phyloP scores from a whole-genome alignment of 176 grass and related monocot species.

The Coix lacrymajobi region DNA sequence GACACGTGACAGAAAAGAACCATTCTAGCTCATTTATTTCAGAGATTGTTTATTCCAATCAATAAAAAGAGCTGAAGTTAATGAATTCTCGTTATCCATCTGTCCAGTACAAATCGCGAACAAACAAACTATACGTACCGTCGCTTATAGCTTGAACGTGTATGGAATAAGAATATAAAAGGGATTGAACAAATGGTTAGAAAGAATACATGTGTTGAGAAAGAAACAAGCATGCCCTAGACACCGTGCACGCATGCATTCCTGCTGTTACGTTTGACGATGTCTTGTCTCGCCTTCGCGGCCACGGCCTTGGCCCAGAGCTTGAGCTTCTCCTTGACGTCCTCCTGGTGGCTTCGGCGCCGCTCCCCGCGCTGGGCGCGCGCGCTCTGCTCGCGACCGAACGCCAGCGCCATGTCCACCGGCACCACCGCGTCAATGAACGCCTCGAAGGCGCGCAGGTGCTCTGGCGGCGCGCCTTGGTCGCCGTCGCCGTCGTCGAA shows the following conservation, averaged over 20 bases:
- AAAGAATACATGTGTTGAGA: background rate
- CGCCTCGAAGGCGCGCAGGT: constrained; percentile 45
- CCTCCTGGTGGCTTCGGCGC: constrained; percentile 13
- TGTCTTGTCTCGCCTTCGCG: background rate
- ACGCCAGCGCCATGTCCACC: constrained; percentile 30
- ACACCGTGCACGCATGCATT: background rate
- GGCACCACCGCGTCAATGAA: constrained; percentile 45
- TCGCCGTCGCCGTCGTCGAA: background rate
- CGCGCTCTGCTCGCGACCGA: background rate
- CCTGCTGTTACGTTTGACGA: background rate
- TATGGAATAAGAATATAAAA: background rate
- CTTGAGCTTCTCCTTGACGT: constrained; percentile 50
- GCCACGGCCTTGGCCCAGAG: constrained; percentile 46
- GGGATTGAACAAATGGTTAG: background rate
- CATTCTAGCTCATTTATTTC: too few species aligned
- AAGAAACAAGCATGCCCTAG: background rate
- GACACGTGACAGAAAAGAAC: too few species aligned
- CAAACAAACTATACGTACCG: background rate
- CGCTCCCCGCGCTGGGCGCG: background rate
- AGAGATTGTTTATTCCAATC: too few species aligned
- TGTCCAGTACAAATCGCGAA: background rate
- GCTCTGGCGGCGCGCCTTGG: background rate
- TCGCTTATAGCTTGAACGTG: background rate
- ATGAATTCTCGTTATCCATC: background rate
- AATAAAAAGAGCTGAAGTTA: too few species aligned